phyloP scores from a whole-genome alignment of 805 yeast genomes.

The Candida ortonii region DNA sequence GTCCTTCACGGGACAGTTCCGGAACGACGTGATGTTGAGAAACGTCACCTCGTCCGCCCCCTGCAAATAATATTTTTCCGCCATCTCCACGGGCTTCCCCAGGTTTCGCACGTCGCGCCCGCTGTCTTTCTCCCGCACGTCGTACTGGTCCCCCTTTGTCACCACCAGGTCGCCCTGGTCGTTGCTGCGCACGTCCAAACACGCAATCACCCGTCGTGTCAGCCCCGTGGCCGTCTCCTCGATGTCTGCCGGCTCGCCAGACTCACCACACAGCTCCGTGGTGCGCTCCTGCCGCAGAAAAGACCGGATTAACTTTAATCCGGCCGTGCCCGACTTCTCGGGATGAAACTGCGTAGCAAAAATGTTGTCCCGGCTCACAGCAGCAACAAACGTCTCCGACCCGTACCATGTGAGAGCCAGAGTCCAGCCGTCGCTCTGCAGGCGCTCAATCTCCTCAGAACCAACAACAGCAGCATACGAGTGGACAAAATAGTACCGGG shows the following conservation, averaged over 20 bases:
- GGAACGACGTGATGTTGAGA: slow-evolving; percentile 89
- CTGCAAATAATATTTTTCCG: slow-evolving; percentile 83
- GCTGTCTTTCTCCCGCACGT: slow-evolving; percentile 75
- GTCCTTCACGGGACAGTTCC: slow-evolving; percentile 89
- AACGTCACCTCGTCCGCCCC: slow-evolving; percentile 98
- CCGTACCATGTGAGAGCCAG: slow-evolving; percentile 74
- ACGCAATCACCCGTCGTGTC: slow-evolving; percentile 90
- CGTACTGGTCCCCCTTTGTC: slow-evolving; percentile 98
- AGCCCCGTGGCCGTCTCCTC: slow-evolving; percentile 51
- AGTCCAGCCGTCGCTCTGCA: slow-evolving; percentile 53
- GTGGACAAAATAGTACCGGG: slow-evolving; percentile 91
- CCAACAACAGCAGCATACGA: slow-evolving; percentile 79
- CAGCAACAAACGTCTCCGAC: slow-evolving; percentile 76
- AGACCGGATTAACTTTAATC: slow-evolving; percentile 69
- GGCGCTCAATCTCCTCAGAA: slow-evolving; percentile 32
- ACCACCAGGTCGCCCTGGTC: slow-evolving; percentile 95
- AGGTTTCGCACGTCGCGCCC: slow-evolving; percentile 77
- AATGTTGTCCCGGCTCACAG: slow-evolving; percentile 69
- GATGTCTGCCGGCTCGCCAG: slow-evolving; percentile 7
- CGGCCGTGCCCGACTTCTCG: slow-evolving; percentile 94
- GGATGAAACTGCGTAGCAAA: slow-evolving; percentile 99
- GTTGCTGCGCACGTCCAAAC: slow-evolving; percentile 94
- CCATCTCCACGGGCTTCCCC: slow-evolving; percentile 95
- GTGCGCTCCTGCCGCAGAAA: slow-evolving; percentile 55
- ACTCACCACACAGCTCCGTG: slow-evolving; percentile 19